Conservation (phyloP, 495 filamentous ascomycete genomes). For the Xylona heveae region DNA sequence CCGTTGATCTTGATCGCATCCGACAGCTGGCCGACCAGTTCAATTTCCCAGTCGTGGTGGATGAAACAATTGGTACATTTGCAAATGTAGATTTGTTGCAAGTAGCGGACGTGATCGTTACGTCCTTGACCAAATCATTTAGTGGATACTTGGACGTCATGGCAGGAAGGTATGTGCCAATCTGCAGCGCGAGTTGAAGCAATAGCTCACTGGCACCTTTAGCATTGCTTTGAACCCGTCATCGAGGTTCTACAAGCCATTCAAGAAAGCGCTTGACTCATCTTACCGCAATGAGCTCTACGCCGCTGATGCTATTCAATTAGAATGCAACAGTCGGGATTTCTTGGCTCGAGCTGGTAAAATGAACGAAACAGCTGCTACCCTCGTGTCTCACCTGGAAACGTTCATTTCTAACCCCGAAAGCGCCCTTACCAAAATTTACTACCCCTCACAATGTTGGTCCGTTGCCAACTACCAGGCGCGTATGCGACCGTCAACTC, state of each 20-base stretch:
- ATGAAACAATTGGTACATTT: constrained; percentile 28
- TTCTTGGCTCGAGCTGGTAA: constrained; percentile 18
- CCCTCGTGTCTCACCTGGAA: constrained; percentile 17
- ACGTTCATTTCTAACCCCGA: constrained; percentile 5
- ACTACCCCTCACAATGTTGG: constrained; percentile 18
- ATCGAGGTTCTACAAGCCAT: constrained; percentile 2
- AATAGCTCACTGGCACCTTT: neutral
- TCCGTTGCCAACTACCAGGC: constrained; percentile 14
- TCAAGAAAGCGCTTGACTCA: no score
- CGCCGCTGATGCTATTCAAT: constrained; percentile 16
- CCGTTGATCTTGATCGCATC: constrained; percentile 22
- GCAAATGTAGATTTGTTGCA: constrained; percentile 22
- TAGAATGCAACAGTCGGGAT: constrained; percentile 20
- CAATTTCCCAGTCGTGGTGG: constrained; percentile 22
- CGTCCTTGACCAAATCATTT: constrained; percentile 17
- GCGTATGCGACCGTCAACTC: constrained; percentile 16
- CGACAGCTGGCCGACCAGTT: constrained; percentile 18
- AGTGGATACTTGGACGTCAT: constrained; percentile 14
- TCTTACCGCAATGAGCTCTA: constrained; percentile 21
- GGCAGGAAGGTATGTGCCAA: constrained; percentile 10
- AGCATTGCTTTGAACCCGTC: constrained; percentile 7
- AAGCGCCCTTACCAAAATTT: constrained; percentile 15
- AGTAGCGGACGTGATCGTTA: constrained; percentile 13
- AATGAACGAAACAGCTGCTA: constrained; percentile 22
- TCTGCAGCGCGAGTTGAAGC: neutral